phyloP scores from a whole-genome alignment of 306 rosid species.

The Lathyrus aphaca region DNA sequence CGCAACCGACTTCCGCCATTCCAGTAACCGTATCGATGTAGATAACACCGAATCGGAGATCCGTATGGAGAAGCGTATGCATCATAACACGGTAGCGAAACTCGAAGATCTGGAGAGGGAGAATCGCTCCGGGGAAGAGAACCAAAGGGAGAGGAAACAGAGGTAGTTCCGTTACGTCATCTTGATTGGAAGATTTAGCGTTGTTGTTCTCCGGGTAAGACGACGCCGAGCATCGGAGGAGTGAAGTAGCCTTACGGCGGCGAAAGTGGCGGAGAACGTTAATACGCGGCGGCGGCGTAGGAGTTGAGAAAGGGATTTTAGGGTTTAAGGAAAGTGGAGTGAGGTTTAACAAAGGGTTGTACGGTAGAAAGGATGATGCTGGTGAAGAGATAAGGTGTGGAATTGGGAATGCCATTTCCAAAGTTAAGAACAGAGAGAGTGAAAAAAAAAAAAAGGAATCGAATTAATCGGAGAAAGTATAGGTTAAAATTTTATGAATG shows the following conservation, averaged over 20 bases:
- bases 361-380: conserved; percentile 49
- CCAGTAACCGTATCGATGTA: conserved; percentile 81
- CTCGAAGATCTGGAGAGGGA: conserved; percentile 97
- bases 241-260: conserved; percentile 41
- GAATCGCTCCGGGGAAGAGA: conserved; percentile 94
- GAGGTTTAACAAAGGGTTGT: conserved; percentile 53
- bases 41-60: conserved; percentile 96
- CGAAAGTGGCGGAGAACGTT: conserved; percentile 31
- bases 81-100: conserved; percentile 98
- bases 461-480: conserved; percentile 1
- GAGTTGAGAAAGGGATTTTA: conserved; percentile 38
- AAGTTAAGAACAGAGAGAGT: neutral
- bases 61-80: conserved; percentile 96
- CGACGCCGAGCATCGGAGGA: conserved; percentile 77
- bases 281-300: conserved; percentile 11
- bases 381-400: conserved; percentile 75
- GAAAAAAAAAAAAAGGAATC: neutral
- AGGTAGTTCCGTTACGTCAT: conserved; percentile 87
- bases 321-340: conserved; percentile 48
- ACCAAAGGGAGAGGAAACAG: conserved; percentile 88
- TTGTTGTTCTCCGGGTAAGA: conserved; percentile 85
- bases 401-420: conserved; percentile 75
- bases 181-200: conserved; percentile 71
- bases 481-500: conserved; percentile 21
- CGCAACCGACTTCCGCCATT: conserved; percentile 85